Evolutionary conservation across 1,139 yeast genomes (phyloP), one percentile per base, ranked within the genome.

Genomic region (Petasospora fabianii): DNA sequence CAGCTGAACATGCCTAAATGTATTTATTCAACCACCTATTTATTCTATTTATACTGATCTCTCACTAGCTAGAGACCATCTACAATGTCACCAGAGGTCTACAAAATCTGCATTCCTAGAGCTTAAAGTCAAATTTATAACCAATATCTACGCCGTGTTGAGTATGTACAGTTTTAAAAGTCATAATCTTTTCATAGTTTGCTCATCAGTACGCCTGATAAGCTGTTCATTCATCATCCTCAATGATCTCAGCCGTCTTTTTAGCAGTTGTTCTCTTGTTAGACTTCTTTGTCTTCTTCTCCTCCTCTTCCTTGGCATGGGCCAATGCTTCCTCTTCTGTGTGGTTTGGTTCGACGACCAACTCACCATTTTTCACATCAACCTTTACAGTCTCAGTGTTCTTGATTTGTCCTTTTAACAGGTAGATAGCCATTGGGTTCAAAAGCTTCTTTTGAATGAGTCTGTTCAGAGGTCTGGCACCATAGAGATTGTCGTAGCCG

Each of bases 381-480:
- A 73, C 69, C 12, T 60, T 53, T 3, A 86, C 92, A 2, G 71
- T 69, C 55, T 86, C 96, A 33, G 77, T 81, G 39, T 80, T 77
- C 48, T 73, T 73, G 14, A 92, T 71, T 53, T 83, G 83, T 4
- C 97, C 97, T 55, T 79, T 79, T 48, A 92, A 76, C 66, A 92
- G 61, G 53, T 75, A 67, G 60, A 77, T 72, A 1, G 97, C 95
- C 73, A 92, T 73, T 26, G 97, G 96, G 58, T 90, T 88, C 61
- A 92, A 69, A 15, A 92, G 60, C 50, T 73, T 68, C 68, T 84
- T 86, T 59, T 87, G 96, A 45, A 92, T 78, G 28, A 88, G 75
- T 53, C 98, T 76, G 68, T 92, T 92, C 59, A 92, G 73, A 7
- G 98, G 98, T 59, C 98, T 77, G 1, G 98, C 98, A 51, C 98